phyloP scores from a whole-genome alignment of 1,284 basidiomycete species.

The Lentinus polychrous region DNA sequence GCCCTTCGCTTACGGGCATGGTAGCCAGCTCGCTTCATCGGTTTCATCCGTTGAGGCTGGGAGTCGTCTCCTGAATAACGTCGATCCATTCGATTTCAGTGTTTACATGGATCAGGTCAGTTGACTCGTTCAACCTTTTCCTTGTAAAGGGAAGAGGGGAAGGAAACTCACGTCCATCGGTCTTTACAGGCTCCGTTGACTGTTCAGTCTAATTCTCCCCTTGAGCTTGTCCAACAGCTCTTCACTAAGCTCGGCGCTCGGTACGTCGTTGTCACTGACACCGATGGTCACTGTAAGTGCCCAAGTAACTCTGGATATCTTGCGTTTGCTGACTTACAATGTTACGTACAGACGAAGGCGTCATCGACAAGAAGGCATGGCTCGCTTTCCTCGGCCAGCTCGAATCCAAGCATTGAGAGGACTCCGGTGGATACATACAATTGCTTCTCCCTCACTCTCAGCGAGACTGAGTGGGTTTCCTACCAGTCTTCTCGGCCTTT shows the following conservation, averaged over 20 bases:
- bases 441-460: too few species aligned
- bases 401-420: slow-evolving; percentile 40
- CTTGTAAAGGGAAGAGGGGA: neutral
- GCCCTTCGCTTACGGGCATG: slow-evolving; percentile 32
- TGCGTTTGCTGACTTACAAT: slow-evolving; percentile 4
- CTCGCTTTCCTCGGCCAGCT: slow-evolving; percentile 73
- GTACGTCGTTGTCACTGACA: slow-evolving; percentile 81
- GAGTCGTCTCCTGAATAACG: slow-evolving; percentile 17
- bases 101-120: slow-evolving; percentile 85
- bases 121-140: slow-evolving; percentile 12
- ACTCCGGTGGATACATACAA: too few species aligned
- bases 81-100: slow-evolving; percentile 79
- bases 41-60: slow-evolving; percentile 49
- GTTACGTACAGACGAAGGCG: slow-evolving; percentile 65
- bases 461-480: too few species aligned
- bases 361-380: slow-evolving; percentile 93
- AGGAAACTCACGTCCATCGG: too few species aligned
- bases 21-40: slow-evolving; percentile 42
- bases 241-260: slow-evolving; percentile 91
- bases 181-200: slow-evolving; percentile 69
- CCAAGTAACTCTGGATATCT: neutral
- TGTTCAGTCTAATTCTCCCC: slow-evolving; percentile 74
- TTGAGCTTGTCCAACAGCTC: slow-evolving; percentile 87
- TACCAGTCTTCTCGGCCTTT: too few species aligned
- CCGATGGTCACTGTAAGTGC: slow-evolving; percentile 75